These are phyloP conservation scores for Wickerhamomyces sydowiorum DNA, from an alignment of 805 yeast genomes.

Conservation along the genomic window DNA sequence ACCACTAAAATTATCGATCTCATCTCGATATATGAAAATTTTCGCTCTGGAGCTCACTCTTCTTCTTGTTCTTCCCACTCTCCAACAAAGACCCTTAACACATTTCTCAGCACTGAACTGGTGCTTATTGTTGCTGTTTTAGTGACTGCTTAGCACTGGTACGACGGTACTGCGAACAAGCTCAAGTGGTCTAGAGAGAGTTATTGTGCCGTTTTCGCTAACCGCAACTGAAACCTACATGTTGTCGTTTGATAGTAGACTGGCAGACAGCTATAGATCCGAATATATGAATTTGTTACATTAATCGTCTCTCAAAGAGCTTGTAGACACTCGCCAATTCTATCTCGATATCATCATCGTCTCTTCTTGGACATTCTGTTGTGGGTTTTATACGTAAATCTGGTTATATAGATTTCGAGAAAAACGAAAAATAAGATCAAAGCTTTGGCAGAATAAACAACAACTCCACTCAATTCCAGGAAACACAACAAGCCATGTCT, in stretches of 20 bases:
- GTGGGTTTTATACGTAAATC: too few relatives aligned
- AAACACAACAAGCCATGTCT: not conserved
- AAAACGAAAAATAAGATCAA: too few relatives aligned
- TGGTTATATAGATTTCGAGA: too few relatives aligned
- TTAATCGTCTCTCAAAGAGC: too few relatives aligned
- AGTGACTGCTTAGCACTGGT: not conserved
- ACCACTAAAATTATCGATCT: too few relatives aligned
- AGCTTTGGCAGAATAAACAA: not conserved
- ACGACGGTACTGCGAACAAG: conserved; percentile 3
- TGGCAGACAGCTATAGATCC: conserved; percentile 24
- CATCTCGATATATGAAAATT: not conserved
- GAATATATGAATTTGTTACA: too few relatives aligned
- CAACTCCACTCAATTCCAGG: not conserved
- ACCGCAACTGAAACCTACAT: conserved; percentile 26
- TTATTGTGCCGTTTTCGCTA: conserved; percentile 24
- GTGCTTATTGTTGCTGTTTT: not conserved
- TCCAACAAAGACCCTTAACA: not conserved
- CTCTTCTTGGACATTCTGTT: too few relatives aligned
- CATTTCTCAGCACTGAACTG: not conserved
- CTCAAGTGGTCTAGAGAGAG: conserved; percentile 12
- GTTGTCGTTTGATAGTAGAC: conserved; percentile 30
- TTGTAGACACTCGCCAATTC: too few relatives aligned
- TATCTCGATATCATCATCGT: too few relatives aligned
- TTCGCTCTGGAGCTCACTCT: not conserved
- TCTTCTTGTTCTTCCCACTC: not conserved